Evolutionary conservation across 345 rosid species (phyloP).

Genomic region (Hevea brasiliensis): DNA sequence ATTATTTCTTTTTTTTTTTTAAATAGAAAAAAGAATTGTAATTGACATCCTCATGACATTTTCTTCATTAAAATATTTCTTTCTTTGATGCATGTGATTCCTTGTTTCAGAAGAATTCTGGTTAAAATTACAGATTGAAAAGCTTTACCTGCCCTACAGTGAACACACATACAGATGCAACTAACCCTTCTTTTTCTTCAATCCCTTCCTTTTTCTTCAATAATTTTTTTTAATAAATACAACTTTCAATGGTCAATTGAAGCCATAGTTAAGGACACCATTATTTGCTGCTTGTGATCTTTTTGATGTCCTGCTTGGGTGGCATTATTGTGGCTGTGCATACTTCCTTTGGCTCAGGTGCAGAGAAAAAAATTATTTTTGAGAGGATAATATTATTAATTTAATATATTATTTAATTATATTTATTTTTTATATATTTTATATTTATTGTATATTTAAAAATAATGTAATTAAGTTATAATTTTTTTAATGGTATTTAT

Average conservation of each 20-base stretch:
- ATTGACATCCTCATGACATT: constrained; percentile 8
- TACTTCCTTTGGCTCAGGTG: neutral
- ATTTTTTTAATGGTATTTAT: no score
- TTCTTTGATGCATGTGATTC: constrained; percentile 34
- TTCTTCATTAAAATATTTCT: constrained; percentile 22
- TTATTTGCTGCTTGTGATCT: constrained; percentile 1
- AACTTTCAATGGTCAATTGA: no score
- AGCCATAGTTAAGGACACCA: neutral
- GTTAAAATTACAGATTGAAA: neutral
- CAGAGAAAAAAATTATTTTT: no score
- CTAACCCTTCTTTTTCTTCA: neutral
- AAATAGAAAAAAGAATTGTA: neutral
- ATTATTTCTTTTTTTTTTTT: neutral
- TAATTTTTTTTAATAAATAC: no score
- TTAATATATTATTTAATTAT: no score
- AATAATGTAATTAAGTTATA: no score
- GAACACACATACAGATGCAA: neutral
- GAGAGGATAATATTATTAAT: no score
- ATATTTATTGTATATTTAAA: no score
- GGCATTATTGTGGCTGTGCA: constrained; percentile 3
- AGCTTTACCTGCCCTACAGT: neutral
- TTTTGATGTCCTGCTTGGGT: neutral
- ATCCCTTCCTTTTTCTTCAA: neutral
- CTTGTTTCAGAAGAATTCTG: constrained; percentile 29
- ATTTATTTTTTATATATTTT: no score